A percentile compares a stretch with the other conserved stretches of the same genome.
phyloP scores from a whole-genome alignment of 306 rosid species.

The Trichosanthes cucumerina region DNA sequence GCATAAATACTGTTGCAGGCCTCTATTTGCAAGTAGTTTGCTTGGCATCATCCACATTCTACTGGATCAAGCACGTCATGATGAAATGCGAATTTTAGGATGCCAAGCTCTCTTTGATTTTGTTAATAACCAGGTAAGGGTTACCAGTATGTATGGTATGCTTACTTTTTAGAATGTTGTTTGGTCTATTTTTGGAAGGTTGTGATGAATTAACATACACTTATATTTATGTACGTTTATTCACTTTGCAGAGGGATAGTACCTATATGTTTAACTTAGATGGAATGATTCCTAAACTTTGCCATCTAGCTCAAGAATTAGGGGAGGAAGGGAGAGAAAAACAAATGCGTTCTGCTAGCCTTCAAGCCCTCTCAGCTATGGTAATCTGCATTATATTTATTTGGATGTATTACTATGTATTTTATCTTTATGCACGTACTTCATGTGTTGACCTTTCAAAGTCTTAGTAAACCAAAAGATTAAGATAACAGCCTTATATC shows the following conservation, averaged over 20 bases:
- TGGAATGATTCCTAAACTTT: constrained; percentile 68
- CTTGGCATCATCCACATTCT: constrained; percentile 72
- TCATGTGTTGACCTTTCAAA: neutral
- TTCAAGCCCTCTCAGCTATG: constrained; percentile 82
- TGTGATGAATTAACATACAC: neutral
- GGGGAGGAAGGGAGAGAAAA: constrained; percentile 59
- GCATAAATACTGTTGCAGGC: constrained; percentile 33
- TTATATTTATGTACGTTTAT: neutral
- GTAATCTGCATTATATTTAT: constrained; percentile 28
- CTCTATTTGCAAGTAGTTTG: constrained; percentile 82
- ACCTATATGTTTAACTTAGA: constrained; percentile 72
- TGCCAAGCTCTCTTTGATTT: constrained; percentile 77
- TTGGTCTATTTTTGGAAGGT: neutral
- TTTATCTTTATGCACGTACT: constrained; percentile 5
- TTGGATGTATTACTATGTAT: neutral
- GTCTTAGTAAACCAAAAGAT: neutral
- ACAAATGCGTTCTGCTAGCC: constrained; percentile 50
- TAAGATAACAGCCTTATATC: neutral
- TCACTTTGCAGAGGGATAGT: constrained; percentile 58
- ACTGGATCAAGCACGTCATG: constrained; percentile 78
- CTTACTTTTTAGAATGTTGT: neutral
- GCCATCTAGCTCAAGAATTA: constrained; percentile 75
- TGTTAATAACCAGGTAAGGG: constrained; percentile 77
- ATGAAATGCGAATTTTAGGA: constrained; percentile 85
- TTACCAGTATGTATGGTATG: constrained; percentile 1